Evolutionary conservation across 352 stramenopile species (phyloP).

Genomic region (Globisporangium rhizosaccharum): DNA sequence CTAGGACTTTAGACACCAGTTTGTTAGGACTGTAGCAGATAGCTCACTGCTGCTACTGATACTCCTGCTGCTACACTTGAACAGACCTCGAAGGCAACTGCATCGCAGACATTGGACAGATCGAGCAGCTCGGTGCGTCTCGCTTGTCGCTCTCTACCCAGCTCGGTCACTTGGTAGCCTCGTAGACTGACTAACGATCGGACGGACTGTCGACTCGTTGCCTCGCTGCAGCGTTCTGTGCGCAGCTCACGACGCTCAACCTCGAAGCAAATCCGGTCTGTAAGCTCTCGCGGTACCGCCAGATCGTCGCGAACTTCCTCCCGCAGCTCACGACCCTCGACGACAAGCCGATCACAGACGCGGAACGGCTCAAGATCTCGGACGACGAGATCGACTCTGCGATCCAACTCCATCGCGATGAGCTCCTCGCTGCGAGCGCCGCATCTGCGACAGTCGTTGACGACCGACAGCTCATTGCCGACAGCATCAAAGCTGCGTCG

Average conservation of each 20-base stretch:
- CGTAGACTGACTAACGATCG: not conserved
- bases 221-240: conserved; percentile 44
- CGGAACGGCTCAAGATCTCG: conserved; percentile 34
- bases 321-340: conserved; percentile 66
- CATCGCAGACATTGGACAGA: conserved; percentile 63
- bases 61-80: not conserved
- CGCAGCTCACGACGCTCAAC: conserved; percentile 51
- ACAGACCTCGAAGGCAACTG: conserved; percentile 69
- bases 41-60: not conserved
- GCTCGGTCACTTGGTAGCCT: not conserved
- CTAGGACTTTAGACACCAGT: not conserved
- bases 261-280: conserved; percentile 67
- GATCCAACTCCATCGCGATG: conserved; percentile 27
- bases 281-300: conserved; percentile 45
- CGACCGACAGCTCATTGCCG: conserved; percentile 13
- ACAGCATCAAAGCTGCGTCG: conserved; percentile 16
- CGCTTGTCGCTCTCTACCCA: not conserved
- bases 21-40: not conserved
- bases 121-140: conserved; percentile 67
- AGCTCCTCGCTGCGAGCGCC: conserved; percentile 2
- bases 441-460: conserved; percentile 3
- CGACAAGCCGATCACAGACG: conserved; percentile 27
- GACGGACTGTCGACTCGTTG: not conserved
- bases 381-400: conserved; percentile 45
- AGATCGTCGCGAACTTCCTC: conserved; percentile 67